Base-by-base conservation (phyloP, 2,329 filamentous ascomycete species). In the Chrysosporium queenslandicum region DNA sequence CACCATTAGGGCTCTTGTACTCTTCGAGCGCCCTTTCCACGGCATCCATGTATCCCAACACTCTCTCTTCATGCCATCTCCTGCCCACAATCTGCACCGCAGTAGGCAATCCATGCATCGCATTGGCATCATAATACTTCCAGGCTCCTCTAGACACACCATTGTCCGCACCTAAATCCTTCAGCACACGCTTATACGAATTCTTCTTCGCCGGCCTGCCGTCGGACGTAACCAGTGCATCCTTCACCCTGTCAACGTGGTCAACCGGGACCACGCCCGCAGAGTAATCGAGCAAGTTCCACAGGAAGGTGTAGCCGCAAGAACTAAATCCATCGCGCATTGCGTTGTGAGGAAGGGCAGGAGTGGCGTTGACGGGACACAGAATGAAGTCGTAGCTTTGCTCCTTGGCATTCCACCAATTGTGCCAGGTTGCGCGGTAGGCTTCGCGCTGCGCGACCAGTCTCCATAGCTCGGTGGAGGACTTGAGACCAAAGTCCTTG, bases 291-390 rank as follows among this genome's bases (percentile, higher is more conserved):
- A 96, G 79, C 80, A 96, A 59, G 61, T 96, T 96, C 73, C 92
- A 97, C 52, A 95, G 70, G 65, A 96, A 95, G 0, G 90, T 96
- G 64, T 97, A 96, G 1, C 88, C 89, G 62, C 90, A 96, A 59
- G 83, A 87, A 56, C 85, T 86, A 41, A 92, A 82, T 2, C 87
- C 87, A 60, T 91, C 83, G 59, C 81, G 80, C 88, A 95, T 96
- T 0, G 82, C 89, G 43, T 83, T 80, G 64, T 94, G 89, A 0
- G 89, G 89, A 2, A 94, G 80, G 0, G 90, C 90, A 1, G 90
- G 89, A 0, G 88, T 94, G 0, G 90, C 88, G 66, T 96, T 95
- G 0, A 84, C 88, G n/a, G 86, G 85, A 8, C 85, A 82, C 30
- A 96, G 69, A 58, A 96, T 77, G 58, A 90, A 83, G 68, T 96